Evolutionary conservation across 306 rosid species (phyloP), one percentile per base, ranked within the genome.

Genomic region (Sphenostylis stenocarpa): DNA sequence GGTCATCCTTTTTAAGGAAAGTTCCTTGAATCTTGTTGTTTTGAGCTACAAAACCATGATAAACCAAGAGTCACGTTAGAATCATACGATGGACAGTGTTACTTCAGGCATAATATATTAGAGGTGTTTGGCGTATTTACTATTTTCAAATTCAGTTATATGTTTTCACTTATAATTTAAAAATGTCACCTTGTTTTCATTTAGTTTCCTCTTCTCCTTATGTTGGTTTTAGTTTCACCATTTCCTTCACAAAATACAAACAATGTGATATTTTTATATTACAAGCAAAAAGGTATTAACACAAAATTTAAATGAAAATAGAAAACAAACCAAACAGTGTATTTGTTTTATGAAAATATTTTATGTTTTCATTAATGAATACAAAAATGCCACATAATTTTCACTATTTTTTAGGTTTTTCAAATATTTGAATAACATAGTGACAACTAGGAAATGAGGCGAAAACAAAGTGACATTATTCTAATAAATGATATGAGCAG

Each of bases 1-100:
- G 98, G 72, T 96, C 99, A 75, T 96, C 96, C 88, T 85, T 93
- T 85, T 86, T 85, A 31, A 96, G 93, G 82, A 89, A 96, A 64
- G 91, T 86, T 71, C 89, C 93, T 78, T 88, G 83, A 62, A 76
- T 75, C 83, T 89, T 89, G 90, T 84, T 84, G 75, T 57, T 83
- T 78, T 83, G 85, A 48, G 70, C 94, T 86, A 85, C 83, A 86
- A 73, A 38, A 72, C 48, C 63, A 86, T 38, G 58, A 77, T 19
- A 75, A 81, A 79, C 52, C 45, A 69, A 64, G 84, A 81, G 67
- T 48, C 20, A 61, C 28, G 57, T 79, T 73, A 75, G 76, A 66
- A 39, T 66, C 62, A 65, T 38, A 38, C 67, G 36, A 39, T 63
- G 72, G 73, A 63, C 75, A 79, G 38, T 66, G 39, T 56, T 88